Base-by-base conservation (phyloP, 164 flowering plant genomes). In the Nelumbo lutea region DNA sequence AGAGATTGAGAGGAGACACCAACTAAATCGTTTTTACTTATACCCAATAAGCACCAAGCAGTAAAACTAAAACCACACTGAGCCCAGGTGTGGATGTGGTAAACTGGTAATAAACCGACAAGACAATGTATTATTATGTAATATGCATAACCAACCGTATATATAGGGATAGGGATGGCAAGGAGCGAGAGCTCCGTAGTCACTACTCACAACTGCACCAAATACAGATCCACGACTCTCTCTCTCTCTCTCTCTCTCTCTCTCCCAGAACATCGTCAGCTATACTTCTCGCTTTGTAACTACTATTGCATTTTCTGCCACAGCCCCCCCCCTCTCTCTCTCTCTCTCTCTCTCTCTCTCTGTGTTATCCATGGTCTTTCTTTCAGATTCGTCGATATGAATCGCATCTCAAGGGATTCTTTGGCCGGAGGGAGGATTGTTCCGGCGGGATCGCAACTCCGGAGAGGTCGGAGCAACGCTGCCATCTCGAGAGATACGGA, bases 381-480 rank as follows among this genome's bases (percentile, higher is more conserved):
- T 48, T 68, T 68, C 58, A 50, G 67, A 3, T 40, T 66, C 42
- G 67, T 59, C 47, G 55, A 46, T 8, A 83, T 81, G 87, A 83
- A 70, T 68, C 82, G 88, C 72, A 81, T 71, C 70, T 67, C 72
- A 41, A 80, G 79, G 75, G 90, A 85, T 8, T 71, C 83, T 2
- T 44, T 76, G 42, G 64, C 62, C 74, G 83, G 76, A 5, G 74
- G 76, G n/a, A 64, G 82, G 74, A 84, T 73, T 47, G 5, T 65
- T 66, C 80, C 80, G 78, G 65, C 61, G 48, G 76, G 62, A 9
- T 75, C 81, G 7, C 85, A 73, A 59, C 87, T 81, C 74, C 90
- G 88, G 47, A 80, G 93, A 41, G 86, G 87, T 42, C 79, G 74
- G 15, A 86, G 88, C 64, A 65, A 78, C 70, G 82, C 67, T 45